These are phyloP conservation scores for Diaporthe destruens DNA, from an alignment of 2,329 filamentous ascomycete species.

Conservation along the genomic window DNA sequence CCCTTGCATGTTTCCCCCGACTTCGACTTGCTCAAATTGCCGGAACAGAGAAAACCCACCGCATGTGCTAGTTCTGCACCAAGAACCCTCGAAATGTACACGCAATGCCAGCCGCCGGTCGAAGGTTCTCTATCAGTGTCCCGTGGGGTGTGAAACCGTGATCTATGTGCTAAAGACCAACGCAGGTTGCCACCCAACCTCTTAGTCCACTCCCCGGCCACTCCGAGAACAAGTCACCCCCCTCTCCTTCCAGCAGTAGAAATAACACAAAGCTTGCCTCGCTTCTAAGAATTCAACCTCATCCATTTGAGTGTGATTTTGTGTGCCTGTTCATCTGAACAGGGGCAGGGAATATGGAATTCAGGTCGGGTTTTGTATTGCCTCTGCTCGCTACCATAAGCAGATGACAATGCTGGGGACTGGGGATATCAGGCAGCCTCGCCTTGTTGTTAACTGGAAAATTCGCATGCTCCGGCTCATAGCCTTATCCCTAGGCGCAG, in stretches of 20 bases:
- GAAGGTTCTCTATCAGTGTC: background rate
- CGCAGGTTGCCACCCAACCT: background rate
- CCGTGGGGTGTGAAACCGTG: background rate
- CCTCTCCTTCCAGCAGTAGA: background rate
- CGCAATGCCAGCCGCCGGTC: background rate
- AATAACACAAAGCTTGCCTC: slow-evolving; percentile 1
- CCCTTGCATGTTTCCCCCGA: background rate
- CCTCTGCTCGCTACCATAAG: background rate
- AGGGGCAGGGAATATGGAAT: background rate
- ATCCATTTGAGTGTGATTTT: background rate
- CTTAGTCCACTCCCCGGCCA: background rate
- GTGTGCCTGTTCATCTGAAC: background rate
- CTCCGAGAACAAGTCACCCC: background rate
- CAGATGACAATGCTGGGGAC: background rate
- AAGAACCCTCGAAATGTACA: background rate
- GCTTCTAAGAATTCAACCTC: background rate
- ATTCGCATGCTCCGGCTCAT: background rate
- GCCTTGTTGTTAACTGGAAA: background rate
- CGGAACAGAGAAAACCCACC: background rate
- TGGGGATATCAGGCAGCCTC: background rate
- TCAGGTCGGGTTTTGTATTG: background rate
- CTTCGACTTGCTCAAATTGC: background rate
- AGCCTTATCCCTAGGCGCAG: background rate
- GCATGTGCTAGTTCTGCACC: background rate
- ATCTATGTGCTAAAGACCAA: background rate